These are phyloP conservation scores for Leucocoprinus leucothites DNA, from an alignment of 768 basidiomycete species.

Conservation along the genomic window DNA sequence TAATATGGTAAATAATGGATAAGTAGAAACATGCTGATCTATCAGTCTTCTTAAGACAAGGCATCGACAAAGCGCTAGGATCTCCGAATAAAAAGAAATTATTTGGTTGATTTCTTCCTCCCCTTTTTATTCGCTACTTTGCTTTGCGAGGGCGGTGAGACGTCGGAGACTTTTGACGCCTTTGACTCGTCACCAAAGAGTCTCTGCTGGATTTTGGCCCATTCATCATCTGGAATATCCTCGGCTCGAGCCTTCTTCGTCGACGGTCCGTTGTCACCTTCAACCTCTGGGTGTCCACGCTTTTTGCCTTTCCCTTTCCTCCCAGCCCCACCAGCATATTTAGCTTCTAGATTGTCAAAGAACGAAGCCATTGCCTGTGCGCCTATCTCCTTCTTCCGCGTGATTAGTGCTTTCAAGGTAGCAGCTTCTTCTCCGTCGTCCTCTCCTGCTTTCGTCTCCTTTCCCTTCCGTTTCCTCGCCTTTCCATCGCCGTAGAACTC, in stretches of 20 bases:
- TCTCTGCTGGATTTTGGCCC: constrained; percentile 56
- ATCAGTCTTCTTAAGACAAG: background rate
- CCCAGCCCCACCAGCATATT: constrained; percentile 54
- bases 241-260: constrained; percentile 48
- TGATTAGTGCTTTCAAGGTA: constrained; percentile 75
- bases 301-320: constrained; percentile 55
- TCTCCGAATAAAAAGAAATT: background rate
- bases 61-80: too few relatives aligned
- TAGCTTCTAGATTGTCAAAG: constrained; percentile 71
- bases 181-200: constrained; percentile 46
- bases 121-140: constrained; percentile 18
- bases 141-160: constrained; percentile 19
- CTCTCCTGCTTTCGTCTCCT: constrained; percentile 37
- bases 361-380: constrained; percentile 65
- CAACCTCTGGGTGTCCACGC: constrained; percentile 38
- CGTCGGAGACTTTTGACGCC: constrained; percentile 15
- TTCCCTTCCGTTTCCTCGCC: constrained; percentile 51
- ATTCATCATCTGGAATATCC: constrained; percentile 68
- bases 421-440: constrained; percentile 44
- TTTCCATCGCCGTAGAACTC: constrained; percentile 86
- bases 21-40: background rate
- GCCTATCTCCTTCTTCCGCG: constrained; percentile 67
- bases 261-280: constrained; percentile 38
- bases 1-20: background rate
- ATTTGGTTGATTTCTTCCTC: background rate